phyloP scores from a whole-genome alignment of 352 stramenopile species.

The Pythium periplocum region DNA sequence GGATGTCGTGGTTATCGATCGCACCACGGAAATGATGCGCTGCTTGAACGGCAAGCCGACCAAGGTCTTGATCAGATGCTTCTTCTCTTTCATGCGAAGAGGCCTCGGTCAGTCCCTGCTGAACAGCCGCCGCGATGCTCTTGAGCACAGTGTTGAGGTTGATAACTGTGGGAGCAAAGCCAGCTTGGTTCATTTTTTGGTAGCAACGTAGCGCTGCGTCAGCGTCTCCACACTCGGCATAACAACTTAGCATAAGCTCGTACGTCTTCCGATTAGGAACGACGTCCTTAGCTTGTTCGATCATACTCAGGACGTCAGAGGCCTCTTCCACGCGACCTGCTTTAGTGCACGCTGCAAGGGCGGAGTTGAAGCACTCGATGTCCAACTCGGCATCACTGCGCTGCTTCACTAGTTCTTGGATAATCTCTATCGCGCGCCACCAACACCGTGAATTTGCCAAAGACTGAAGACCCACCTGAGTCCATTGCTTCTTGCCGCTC shows the following conservation, averaged over 20 bases:
- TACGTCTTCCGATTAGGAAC: conserved; percentile 13
- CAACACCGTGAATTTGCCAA: conserved; percentile 10
- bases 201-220: conserved; percentile 12
- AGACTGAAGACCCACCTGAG: conserved; percentile 9
- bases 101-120: neutral
- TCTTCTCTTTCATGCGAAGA: neutral
- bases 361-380: conserved; percentile 16
- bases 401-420: conserved; percentile 9
- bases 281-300: conserved; percentile 1
- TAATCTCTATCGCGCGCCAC: conserved; percentile 4
- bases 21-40: conserved; percentile 5
- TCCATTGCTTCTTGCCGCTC: too few relatives aligned
- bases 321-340: conserved; percentile 9
- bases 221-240: conserved; percentile 4
- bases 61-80: neutral
- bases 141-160: conserved; percentile 15
- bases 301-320: neutral
- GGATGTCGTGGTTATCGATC: neutral
- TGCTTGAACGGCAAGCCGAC: neutral
- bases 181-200: conserved; percentile 9
- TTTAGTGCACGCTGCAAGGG: conserved; percentile 8
- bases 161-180: conserved; percentile 5
- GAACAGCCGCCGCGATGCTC: conserved; percentile 7
- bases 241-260: conserved; percentile 14
- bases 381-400: conserved; percentile 3